Percentiles rank a stretch among this genome's conserved stretches.
These are phyloP conservation scores for Serendipita indica DNA, from an alignment of 768 basidiomycete genomes.

Conservation along the genomic window DNA sequence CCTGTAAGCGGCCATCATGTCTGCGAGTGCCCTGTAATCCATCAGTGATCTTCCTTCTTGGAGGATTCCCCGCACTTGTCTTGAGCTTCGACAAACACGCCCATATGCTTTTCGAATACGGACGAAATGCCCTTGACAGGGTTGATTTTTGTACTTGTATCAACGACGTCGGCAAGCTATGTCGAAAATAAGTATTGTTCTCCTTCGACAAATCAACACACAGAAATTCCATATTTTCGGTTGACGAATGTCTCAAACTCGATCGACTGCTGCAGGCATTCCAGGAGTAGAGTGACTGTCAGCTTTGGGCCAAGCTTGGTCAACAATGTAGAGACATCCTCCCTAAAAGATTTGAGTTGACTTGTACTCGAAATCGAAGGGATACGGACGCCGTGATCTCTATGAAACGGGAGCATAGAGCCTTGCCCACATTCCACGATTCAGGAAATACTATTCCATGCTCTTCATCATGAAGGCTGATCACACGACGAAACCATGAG, in stretches of 20 bases:
- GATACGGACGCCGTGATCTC: constrained; percentile 69
- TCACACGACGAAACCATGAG: constrained; percentile 82
- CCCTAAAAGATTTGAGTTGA: constrained; percentile 30
- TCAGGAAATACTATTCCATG: constrained; percentile 69
- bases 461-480: constrained; percentile 79
- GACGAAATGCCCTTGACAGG: constrained; percentile 39
- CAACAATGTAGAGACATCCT: constrained; percentile 67
- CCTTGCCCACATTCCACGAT: constrained; percentile 75
- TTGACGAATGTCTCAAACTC: constrained; percentile 78
- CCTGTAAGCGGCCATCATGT: constrained; percentile 80
- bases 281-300: constrained; percentile 65
- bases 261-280: constrained; percentile 68
- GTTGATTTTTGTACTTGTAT: not conserved
- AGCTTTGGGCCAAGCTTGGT: constrained; percentile 63
- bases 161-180: not conserved
- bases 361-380: not conserved
- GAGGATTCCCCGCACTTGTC: constrained; percentile 48
- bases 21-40: constrained; percentile 53
- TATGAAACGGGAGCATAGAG: constrained; percentile 70
- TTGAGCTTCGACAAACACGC: constrained; percentile 89
- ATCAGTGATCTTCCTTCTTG: not conserved
- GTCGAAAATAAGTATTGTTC: not conserved
- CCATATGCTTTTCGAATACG: constrained; percentile 87
- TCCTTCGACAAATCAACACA: constrained; percentile 22
- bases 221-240: constrained; percentile 69